These are phyloP conservation scores for Xylariaceae sp. DNA, from an alignment of 2,329 filamentous ascomycete species.

Conservation along the genomic window DNA sequence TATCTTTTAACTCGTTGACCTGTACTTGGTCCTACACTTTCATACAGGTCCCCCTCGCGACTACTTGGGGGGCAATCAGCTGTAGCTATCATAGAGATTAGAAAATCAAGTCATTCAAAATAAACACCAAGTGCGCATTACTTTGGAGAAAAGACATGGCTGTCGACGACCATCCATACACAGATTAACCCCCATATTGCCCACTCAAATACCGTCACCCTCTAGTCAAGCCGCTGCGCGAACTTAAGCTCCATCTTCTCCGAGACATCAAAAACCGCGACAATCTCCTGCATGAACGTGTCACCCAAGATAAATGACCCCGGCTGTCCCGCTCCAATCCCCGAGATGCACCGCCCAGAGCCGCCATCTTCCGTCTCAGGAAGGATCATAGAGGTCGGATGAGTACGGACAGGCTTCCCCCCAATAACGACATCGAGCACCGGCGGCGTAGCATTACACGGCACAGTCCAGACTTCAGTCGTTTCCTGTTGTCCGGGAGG, in stretches of 20 bases:
- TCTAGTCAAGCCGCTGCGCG: conserved; percentile 23
- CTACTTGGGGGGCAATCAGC: no score
- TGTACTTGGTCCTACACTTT: no score
- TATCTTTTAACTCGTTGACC: no score
- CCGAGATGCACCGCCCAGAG: conserved; percentile 23
- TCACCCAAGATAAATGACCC: conserved; percentile 23
- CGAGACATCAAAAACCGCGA: conserved; percentile 28
- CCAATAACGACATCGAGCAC: conserved; percentile 28
- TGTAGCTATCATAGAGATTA: no score
- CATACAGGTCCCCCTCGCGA: no score
- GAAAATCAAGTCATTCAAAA: no score
- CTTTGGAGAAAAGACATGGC: no score
- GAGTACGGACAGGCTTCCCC: conserved; percentile 27
- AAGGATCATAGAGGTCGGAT: conserved; percentile 31
- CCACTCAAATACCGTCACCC: no score
- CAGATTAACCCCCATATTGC: no score
- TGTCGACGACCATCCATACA: no score
- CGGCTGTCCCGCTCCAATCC: conserved; percentile 19
- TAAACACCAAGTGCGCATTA: no score
- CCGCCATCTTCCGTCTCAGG: conserved; percentile 23
- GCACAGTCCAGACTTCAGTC: conserved; percentile 22
- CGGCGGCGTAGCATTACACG: conserved; percentile 28
- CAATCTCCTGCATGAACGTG: conserved; percentile 25
- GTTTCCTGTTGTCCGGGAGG: conserved; percentile 23
- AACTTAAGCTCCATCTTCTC: conserved; percentile 31